Conservation (phyloP, 2,329 filamentous ascomycete species). For the Phaeomoniella chlamydospora region DNA sequence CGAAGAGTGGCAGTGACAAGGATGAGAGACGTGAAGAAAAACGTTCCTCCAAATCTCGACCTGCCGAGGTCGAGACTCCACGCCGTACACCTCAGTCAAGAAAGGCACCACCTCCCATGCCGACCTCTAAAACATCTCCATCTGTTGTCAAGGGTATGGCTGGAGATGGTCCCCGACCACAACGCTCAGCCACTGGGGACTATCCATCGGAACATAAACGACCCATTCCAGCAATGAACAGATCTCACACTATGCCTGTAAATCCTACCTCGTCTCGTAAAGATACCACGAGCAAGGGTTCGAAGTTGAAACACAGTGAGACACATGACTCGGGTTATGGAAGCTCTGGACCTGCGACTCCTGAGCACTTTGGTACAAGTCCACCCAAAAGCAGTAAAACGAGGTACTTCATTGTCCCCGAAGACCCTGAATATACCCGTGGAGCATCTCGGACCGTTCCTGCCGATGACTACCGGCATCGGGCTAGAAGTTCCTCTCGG, state of each 20-base stretch:
- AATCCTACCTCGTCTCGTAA: conserved; percentile 13
- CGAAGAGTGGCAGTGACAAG: conserved; percentile 10
- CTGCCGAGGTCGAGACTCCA: conserved; percentile 11
- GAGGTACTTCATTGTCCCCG: conserved; percentile 13
- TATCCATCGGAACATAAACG: conserved; percentile 10
- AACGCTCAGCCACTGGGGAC: conserved; percentile 17
- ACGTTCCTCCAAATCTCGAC: conserved; percentile 19
- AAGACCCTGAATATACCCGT: background rate
- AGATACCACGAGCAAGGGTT: conserved; percentile 15
- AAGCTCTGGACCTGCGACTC: conserved; percentile 25
- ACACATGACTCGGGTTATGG: conserved; percentile 27
- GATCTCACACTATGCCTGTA: conserved; percentile 16
- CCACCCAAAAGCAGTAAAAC: conserved; percentile 16
- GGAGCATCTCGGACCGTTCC: background rate
- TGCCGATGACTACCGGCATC: background rate
- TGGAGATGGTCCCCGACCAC: conserved; percentile 16
- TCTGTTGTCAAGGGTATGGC: conserved; percentile 15
- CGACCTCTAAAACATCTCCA: conserved; percentile 19
- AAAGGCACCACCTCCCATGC: conserved; percentile 14
- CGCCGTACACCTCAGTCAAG: conserved; percentile 11
- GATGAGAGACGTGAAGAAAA: conserved; percentile 4
- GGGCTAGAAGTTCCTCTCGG: background rate
- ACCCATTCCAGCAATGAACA: conserved; percentile 11
- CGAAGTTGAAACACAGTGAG: conserved; percentile 20
- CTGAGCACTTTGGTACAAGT: conserved; percentile 20